Evolutionary conservation across 2,329 filamentous ascomycete species (phyloP), one percentile per base, ranked within the genome.

Genomic region (Paecilomyces dactylethromorphus): DNA sequence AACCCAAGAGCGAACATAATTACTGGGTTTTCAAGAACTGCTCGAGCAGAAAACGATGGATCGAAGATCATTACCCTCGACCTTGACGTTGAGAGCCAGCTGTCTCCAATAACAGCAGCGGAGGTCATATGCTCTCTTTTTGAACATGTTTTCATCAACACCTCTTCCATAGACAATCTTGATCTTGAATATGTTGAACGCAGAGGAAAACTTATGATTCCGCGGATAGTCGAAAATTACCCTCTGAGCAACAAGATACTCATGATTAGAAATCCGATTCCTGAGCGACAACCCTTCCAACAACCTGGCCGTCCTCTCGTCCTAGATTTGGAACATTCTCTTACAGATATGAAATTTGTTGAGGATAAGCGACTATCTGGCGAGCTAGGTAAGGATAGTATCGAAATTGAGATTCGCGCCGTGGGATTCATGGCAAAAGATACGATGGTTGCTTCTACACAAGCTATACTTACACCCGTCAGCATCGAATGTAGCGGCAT

Each of bases 341-440:
- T 53, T 1, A 45, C 53, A 10, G 54, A n/a, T 3, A 55, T 64
- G 8, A 22, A 56, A 15, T 64, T 67, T 31, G 57, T 58, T 3
- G 29, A 54, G 7, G 62, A 67, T 39, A 55, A 33, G 29, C 35
- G 10, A 10, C 22, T 11, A 7, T 11, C 10, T n/a, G 11, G 15
- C 3, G 50, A 55, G 5, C 53, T 65, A 0, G 62, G 60, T 2
- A 50, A 33, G 0, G 65, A 70, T n/a, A 45, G 69, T 3, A 61
- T 76, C 15, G 68, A 71, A 10, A 68, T 76, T 26, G 62, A 67
- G 39, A 68, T 73, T 49, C 72, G 73, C 22, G 69, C 70, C 0
- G 63, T 68, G 2, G 65, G 68, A 8, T 49, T 76, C 15, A 71
- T 66, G 33, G 66, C 69, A 60, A 63, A 63, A 12, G 71, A 74